Percentiles rank a stretch among this genome's conserved stretches.
phyloP scores from a whole-genome alignment of 805 yeast species.

The Ogataea haglerorum region DNA sequence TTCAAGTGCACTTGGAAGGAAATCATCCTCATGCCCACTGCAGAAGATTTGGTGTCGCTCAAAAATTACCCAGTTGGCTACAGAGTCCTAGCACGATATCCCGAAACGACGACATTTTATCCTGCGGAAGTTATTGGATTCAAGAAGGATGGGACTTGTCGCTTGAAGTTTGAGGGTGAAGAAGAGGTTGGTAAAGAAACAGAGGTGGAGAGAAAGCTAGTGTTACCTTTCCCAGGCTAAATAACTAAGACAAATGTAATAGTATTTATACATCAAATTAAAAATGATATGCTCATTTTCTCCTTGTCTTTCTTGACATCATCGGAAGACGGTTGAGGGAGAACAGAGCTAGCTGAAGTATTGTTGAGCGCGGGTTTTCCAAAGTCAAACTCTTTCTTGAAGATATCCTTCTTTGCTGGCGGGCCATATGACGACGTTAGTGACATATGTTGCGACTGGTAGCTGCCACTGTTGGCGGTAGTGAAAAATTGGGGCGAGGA shows the following conservation, averaged over 20 bases:
- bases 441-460: constrained; percentile 8
- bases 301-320: constrained; percentile 16
- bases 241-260: not conserved
- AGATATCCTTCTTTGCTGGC: constrained; percentile 18
- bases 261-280: constrained; percentile 12
- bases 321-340: constrained; percentile 1
- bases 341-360: constrained; percentile 3
- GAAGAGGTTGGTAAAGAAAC: constrained; percentile 96
- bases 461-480: constrained; percentile 12
- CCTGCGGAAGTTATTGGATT: constrained; percentile 87
- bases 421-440: constrained; percentile 2
- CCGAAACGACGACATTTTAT: constrained; percentile 96
- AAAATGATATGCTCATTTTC: constrained; percentile 27
- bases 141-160: constrained; percentile 70
- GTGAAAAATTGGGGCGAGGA: constrained; percentile 23
- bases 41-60: constrained; percentile 28
- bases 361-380: constrained; percentile 7
- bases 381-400: constrained; percentile 30
- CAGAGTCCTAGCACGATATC: constrained; percentile 87
- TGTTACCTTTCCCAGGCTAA: constrained; percentile 62
- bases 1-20: constrained; percentile 84
- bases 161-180: constrained; percentile 90
- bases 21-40: constrained; percentile 64
- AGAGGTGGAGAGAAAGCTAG: constrained; percentile 81
- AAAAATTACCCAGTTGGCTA: constrained; percentile 67